phyloP scores from a whole-genome alignment of 441 rosid species.

The Pelargonium fulgidum region DNA sequence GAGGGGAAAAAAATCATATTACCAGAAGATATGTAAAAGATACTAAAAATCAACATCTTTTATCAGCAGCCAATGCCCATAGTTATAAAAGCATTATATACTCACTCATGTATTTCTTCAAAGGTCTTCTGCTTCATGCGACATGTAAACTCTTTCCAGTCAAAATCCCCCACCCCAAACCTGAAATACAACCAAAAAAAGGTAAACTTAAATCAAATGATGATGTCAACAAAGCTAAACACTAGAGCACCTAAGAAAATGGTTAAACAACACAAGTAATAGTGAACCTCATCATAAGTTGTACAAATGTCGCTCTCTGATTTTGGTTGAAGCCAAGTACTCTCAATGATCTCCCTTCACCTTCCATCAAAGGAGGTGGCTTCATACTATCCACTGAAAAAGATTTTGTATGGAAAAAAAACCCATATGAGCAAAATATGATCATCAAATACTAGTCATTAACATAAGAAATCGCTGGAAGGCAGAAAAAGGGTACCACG shows the following conservation, averaged over 20 bases:
- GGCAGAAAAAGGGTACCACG: slow-evolving; percentile 45
- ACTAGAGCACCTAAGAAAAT: slow-evolving; percentile 11
- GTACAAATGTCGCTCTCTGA: slow-evolving; percentile 93
- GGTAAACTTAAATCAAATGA: slow-evolving; percentile 5
- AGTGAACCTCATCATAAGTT: slow-evolving; percentile 94
- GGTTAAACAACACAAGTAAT: too few species aligned
- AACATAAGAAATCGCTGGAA: slow-evolving; percentile 11
- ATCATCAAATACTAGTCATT: slow-evolving; percentile 8
- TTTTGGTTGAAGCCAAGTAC: slow-evolving; percentile 91
- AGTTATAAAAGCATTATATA: slow-evolving; percentile 16
- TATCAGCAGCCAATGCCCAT: too few species aligned
- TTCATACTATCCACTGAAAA: slow-evolving; percentile 56
- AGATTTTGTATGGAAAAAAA: slow-evolving; percentile 15
- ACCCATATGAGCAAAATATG: slow-evolving; percentile 13
- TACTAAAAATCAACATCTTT: neutral
- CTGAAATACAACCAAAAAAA: slow-evolving; percentile 34
- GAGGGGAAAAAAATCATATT: neutral
- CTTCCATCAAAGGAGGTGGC: slow-evolving; percentile 92
- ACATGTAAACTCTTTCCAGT: slow-evolving; percentile 78
- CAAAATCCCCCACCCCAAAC: slow-evolving; percentile 85
- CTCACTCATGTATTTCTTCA: slow-evolving; percentile 79
- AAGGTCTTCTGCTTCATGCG: slow-evolving; percentile 89
- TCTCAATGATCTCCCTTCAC: slow-evolving; percentile 92
- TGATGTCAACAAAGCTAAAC: slow-evolving; percentile 10
- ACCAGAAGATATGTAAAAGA: neutral